Conservation (phyloP, 441 rosid species). For the Omphalea diandra region DNA sequence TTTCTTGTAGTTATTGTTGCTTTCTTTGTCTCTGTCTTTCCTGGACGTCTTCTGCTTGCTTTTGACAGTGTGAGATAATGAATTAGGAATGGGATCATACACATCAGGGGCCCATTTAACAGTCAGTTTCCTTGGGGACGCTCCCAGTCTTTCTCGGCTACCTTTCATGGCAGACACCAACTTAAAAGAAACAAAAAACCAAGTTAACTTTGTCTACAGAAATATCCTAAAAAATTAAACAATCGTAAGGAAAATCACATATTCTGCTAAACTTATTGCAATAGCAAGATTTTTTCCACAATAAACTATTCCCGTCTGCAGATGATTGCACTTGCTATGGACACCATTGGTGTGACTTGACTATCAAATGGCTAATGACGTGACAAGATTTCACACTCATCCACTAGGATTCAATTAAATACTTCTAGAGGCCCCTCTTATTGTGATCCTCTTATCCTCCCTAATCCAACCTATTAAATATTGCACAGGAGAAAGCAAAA, state of each 20-base stretch:
- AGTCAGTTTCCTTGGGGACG: constrained; percentile 38
- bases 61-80: constrained; percentile 58
- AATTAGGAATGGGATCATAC: constrained; percentile 79
- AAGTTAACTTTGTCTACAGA: neutral
- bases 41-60: constrained; percentile 55
- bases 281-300: neutral
- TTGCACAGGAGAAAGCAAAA: too few relatives aligned
- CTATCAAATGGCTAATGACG: neutral
- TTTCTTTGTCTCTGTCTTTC: constrained; percentile 42
- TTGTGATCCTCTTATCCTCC: too few relatives aligned
- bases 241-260: neutral
- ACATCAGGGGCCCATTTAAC: constrained; percentile 95
- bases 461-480: too few relatives aligned
- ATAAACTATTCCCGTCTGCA: neutral
- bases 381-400: neutral
- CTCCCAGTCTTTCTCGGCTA: constrained; percentile 61
- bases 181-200: constrained; percentile 17
- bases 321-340: neutral
- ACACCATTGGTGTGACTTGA: neutral
- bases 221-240: neutral
- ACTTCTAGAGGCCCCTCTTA: too few relatives aligned
- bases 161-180: constrained; percentile 81
- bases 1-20: constrained; percentile 40
- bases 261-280: neutral
- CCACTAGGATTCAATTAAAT: too few relatives aligned